Base-by-base conservation (phyloP, 1,139 yeast genomes). In the Saccharomycopsis crataegensis region DNA sequence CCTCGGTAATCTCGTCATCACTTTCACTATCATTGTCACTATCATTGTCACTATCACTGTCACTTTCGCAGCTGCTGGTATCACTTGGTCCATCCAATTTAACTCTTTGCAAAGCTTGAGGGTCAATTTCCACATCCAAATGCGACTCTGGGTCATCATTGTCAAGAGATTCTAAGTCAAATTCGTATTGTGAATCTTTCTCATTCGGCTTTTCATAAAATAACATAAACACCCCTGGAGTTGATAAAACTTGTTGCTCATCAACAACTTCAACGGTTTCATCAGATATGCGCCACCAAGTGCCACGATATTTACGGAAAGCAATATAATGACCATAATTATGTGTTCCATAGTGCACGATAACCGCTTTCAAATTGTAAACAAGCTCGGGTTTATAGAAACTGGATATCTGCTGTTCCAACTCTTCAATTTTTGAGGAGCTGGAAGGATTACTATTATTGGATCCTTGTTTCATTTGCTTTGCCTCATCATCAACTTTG, bases 271-370 rank as follows among this genome's bases (percentile, higher is more conserved):
- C 82, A 2, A 90, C 96, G 1, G 83, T 82, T 64, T 91, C 96
- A 67, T 91, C 98, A 62, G 95, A 85, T 31, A 90, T 83, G 66
- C 96, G 79, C 96, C 96, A 90, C 97, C 98, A 91, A 11, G 82
- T 76, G 1, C 94, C 95, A 62, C 94, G 77, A 56, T 74, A 77
- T 62, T 81, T 83, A 62, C 97, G 79, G 70, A 79, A 91, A 51
- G 95, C 88, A 57, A 91, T 88, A 66, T 91, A 91, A 67, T 91
- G 98, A 17, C 98, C 98, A 66, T 89, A 91, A 64, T 91, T 89
- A 63, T 91, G 97, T 2, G 96, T 86, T 50, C 98, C 98, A 65
- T 83, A 90, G 67, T 91, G 98, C 1, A 91, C 83, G 50, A 91
- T 86, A 1, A 87, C 94, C 1, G 96, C 89, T 63, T 86, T 86